phyloP scores from a whole-genome alignment of 2,329 filamentous ascomycete genomes.

The Pestalotiopsis fici region DNA sequence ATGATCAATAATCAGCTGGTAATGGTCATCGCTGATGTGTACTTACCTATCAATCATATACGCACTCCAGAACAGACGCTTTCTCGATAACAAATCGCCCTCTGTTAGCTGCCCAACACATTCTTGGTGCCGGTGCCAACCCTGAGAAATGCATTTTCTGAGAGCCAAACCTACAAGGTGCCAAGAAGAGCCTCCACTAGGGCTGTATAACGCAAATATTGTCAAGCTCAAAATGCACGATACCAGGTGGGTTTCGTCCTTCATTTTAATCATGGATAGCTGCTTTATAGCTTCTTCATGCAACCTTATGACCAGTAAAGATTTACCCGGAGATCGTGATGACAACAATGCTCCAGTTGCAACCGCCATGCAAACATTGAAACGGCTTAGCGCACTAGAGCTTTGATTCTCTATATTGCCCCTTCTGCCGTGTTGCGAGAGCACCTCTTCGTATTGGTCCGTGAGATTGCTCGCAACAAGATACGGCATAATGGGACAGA shows the following conservation, averaged over 20 bases:
- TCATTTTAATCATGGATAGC: background rate
- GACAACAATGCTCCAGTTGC: constrained; percentile 1
- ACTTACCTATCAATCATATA: constrained; percentile 12
- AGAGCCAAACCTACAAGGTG: constrained; percentile 30
- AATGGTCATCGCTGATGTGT: background rate
- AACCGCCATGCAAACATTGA: constrained; percentile 7
- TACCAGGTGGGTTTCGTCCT: constrained; percentile 2
- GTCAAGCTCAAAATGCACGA: constrained; percentile 16
- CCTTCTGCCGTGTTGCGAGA: background rate
- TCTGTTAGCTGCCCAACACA: background rate
- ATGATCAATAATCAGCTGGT: background rate
- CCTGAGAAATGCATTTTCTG: constrained; percentile 25
- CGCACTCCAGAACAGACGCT: constrained; percentile 11
- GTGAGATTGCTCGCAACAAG: background rate
- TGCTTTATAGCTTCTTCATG: constrained; percentile 7
- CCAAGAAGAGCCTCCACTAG: constrained; percentile 28
- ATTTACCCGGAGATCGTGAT: background rate
- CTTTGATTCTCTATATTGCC: background rate
- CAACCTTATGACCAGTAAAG: background rate
- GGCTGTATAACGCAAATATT: constrained; percentile 22
- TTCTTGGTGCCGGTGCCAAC: constrained; percentile 25
- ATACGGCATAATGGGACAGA: background rate
- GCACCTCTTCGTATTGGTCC: background rate
- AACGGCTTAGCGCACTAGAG: background rate
- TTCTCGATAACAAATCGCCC: background rate